These are phyloP conservation scores for Helotiales sp. DNA, from an alignment of 2,329 filamentous ascomycete genomes.

Conservation along the genomic window DNA sequence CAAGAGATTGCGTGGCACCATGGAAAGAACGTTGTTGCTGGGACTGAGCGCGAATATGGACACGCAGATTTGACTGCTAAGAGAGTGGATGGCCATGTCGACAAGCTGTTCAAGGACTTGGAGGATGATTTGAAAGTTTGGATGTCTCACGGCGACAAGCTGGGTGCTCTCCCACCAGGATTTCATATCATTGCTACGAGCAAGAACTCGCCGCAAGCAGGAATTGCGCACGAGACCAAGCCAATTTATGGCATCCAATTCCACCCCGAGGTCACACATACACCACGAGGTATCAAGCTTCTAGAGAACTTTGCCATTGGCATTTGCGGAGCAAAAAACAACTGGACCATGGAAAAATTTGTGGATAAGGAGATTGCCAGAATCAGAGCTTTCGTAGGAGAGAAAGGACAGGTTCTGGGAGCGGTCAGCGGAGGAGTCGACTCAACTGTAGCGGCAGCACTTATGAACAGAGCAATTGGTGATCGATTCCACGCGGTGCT, in stretches of 20 bases:
- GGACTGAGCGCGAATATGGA: conserved; percentile 51
- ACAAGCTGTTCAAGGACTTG: conserved; percentile 76
- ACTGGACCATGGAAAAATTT: conserved; percentile 89
- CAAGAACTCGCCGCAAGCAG: conserved; percentile 74
- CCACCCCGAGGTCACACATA: conserved; percentile 68
- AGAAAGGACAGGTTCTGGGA: conserved; percentile 76
- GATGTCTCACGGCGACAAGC: conserved; percentile 92
- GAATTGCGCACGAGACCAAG: conserved; percentile 70
- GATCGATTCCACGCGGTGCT: conserved; percentile 79
- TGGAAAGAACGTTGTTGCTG: conserved; percentile 65
- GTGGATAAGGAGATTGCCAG: conserved; percentile 75
- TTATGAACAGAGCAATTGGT: conserved; percentile 86
- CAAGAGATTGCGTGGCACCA: conserved; percentile 75
- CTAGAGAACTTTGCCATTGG: conserved; percentile 81
- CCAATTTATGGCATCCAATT: conserved; percentile 81
- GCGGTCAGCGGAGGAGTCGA: conserved; percentile 85
- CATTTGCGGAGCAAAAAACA: conserved; percentile 74
- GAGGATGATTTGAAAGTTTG: conserved; percentile 70
- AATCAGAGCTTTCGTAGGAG: conserved; percentile 80
- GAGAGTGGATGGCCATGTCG: conserved; percentile 61
- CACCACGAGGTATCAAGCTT: conserved; percentile 66
- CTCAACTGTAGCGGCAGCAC: conserved; percentile 74
- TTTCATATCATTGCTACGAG: conserved; percentile 77
- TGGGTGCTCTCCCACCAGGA: conserved; percentile 68
- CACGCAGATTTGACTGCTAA: conserved; percentile 54